phyloP scores from a whole-genome alignment of 164 flowering plant species.

The Tetracentron sinense region DNA sequence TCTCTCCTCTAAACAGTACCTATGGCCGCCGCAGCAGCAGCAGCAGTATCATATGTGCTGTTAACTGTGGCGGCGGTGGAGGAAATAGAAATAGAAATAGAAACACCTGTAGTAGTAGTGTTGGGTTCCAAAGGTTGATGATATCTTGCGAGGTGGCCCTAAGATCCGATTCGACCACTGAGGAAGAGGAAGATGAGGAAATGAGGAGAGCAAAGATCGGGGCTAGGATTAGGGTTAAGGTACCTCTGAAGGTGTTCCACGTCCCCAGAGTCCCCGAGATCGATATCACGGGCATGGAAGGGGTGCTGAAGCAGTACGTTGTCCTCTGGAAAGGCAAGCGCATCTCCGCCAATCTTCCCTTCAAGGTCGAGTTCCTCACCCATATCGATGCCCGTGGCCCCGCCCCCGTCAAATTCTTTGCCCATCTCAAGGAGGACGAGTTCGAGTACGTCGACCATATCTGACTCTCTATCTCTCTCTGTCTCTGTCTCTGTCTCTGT shows the following conservation, averaged over 20 bases:
- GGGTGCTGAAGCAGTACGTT: constrained; percentile 65
- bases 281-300: constrained; percentile 65
- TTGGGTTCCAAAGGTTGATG: background rate
- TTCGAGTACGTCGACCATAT: constrained; percentile 44
- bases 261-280: constrained; percentile 66
- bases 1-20: background rate
- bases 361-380: constrained; percentile 57
- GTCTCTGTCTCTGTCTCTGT: too few relatives aligned
- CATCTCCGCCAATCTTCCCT: constrained; percentile 79
- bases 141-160: constrained; percentile 13
- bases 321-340: constrained; percentile 73
- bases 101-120: too few relatives aligned
- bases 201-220: constrained; percentile 37
- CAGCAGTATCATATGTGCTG: too few relatives aligned
- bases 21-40: background rate
- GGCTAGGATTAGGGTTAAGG: constrained; percentile 69
- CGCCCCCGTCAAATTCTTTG: constrained; percentile 58
- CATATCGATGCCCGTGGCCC: constrained; percentile 47
- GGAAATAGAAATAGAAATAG: too few relatives aligned
- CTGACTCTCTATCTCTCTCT: too few relatives aligned
- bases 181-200: constrained; percentile 2
- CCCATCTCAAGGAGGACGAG: constrained; percentile 88
- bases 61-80: too few relatives aligned
- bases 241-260: constrained; percentile 73
- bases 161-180: background rate